Conservation (phyloP, 1,284 basidiomycete genomes). For the Albatrellus sp. region DNA sequence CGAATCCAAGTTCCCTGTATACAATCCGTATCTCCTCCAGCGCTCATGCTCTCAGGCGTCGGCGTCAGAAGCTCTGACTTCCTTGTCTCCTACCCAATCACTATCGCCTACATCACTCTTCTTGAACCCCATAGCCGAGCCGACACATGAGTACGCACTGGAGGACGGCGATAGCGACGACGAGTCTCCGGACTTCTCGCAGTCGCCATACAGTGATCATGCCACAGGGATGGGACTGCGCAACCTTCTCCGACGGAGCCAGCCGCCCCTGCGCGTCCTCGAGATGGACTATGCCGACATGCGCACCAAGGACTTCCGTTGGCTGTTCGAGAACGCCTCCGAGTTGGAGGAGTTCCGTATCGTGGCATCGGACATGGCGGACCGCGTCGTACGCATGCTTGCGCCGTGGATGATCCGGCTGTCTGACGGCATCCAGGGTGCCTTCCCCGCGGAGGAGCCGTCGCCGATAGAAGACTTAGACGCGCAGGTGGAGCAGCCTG, state of each 20-base stretch:
- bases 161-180: slow-evolving; percentile 61
- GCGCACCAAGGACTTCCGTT: slow-evolving; percentile 65
- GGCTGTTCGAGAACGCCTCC: slow-evolving; percentile 43
- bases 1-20: slow-evolving; percentile 31
- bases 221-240: slow-evolving; percentile 71
- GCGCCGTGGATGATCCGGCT: slow-evolving; percentile 11
- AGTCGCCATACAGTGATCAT: slow-evolving; percentile 61
- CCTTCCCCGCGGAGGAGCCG: slow-evolving; percentile 6
- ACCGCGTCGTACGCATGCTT: slow-evolving; percentile 49
- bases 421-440: slow-evolving; percentile 4
- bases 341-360: slow-evolving; percentile 52
- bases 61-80: neutral
- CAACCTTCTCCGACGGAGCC: slow-evolving; percentile 39
- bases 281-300: slow-evolving; percentile 72
- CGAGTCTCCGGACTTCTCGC: slow-evolving; percentile 57
- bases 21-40: slow-evolving; percentile 10
- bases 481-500: neutral
- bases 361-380: slow-evolving; percentile 67
- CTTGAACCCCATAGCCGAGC: neutral
- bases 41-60: neutral
- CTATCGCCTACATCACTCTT: neutral
- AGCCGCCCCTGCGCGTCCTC: slow-evolving; percentile 47
- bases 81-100: neutral
- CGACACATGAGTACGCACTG: slow-evolving; percentile 3
- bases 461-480: neutral